These are phyloP conservation scores for Schwanniomyces yamadae DNA, from an alignment of 805 yeast genomes.

Conservation along the genomic window DNA sequence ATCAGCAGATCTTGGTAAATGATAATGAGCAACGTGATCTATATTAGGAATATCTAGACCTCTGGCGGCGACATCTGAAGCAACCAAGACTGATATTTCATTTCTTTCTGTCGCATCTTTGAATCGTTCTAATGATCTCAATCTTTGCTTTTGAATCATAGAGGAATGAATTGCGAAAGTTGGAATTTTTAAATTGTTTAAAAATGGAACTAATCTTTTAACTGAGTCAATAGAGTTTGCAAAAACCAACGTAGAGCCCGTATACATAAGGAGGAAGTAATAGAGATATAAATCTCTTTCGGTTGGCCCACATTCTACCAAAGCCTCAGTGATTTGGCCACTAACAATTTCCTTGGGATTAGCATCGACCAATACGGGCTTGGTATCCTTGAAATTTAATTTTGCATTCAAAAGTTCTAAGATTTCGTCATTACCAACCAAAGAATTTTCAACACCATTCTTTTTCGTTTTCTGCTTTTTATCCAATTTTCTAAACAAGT, in stretches of 20 bases:
- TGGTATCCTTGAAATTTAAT: slow-evolving; percentile 63
- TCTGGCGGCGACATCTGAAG: slow-evolving; percentile 98
- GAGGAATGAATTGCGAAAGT: slow-evolving; percentile 84
- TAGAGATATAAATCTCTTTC: slow-evolving; percentile 90
- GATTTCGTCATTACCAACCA: slow-evolving; percentile 56
- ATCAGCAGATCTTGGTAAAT: slow-evolving; percentile 91
- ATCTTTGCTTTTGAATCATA: slow-evolving; percentile 92
- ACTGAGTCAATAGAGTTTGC: slow-evolving; percentile 96
- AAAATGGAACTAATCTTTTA: slow-evolving; percentile 74
- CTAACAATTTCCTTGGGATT: slow-evolving; percentile 84
- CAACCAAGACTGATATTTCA: slow-evolving; percentile 69
- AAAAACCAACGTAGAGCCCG: slow-evolving; percentile 87
- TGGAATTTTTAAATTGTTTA: slow-evolving; percentile 67
- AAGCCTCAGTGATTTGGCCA: slow-evolving; percentile 71
- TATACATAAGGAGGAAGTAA: slow-evolving; percentile 80
- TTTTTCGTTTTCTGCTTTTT: slow-evolving; percentile 26
- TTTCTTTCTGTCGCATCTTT: slow-evolving; percentile 47
- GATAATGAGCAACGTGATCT: slow-evolving; percentile 94
- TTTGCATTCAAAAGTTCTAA: slow-evolving; percentile 64
- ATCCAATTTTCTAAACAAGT: slow-evolving; percentile 73
- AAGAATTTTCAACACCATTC: slow-evolving; percentile 29
- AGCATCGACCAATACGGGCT: slow-evolving; percentile 75
- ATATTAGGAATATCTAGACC: slow-evolving; percentile 91
- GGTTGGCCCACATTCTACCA: slow-evolving; percentile 85
- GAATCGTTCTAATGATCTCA: slow-evolving; percentile 82